Percentiles rank a stretch among this genome's conserved stretches.
These are phyloP conservation scores for Wickerhamiella siamensis DNA, from an alignment of 805 yeast species.

Conservation along the genomic window DNA sequence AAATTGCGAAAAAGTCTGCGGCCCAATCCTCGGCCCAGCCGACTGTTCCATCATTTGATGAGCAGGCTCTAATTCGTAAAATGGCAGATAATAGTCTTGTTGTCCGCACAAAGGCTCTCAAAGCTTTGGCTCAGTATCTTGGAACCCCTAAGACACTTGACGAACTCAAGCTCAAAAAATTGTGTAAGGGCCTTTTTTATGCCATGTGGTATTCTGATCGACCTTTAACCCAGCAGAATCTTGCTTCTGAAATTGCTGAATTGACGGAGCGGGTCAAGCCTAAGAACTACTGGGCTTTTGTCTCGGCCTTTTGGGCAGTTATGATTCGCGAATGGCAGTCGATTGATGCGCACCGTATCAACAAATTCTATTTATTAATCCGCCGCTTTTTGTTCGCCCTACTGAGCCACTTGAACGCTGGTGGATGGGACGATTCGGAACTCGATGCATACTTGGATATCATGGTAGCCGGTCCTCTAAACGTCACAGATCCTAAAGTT, in stretches of 20 bases:
- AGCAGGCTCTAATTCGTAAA: slow-evolving; percentile 7
- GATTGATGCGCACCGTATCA: slow-evolving; percentile 72
- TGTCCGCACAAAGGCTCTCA: slow-evolving; percentile 60
- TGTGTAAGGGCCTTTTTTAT: slow-evolving; percentile 93
- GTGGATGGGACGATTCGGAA: slow-evolving; percentile 40
- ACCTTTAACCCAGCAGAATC: slow-evolving; percentile 77
- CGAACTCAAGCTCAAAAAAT: slow-evolving; percentile 51
- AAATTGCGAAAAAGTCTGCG: neutral
- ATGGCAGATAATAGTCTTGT: slow-evolving; percentile 29
- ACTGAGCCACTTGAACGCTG: slow-evolving; percentile 38
- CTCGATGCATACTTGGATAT: slow-evolving; percentile 34
- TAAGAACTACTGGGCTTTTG: slow-evolving; percentile 36
- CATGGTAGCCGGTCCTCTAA: slow-evolving; percentile 22
- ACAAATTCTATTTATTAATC: slow-evolving; percentile 69
- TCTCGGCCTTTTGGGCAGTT: slow-evolving; percentile 68
- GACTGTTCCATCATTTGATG: neutral
- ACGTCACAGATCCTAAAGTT: slow-evolving; percentile 41
- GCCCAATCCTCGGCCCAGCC: neutral
- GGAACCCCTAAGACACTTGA: slow-evolving; percentile 29
- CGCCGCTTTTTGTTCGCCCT: slow-evolving; percentile 61
- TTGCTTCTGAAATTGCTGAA: slow-evolving; percentile 59
- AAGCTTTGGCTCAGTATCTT: slow-evolving; percentile 46
- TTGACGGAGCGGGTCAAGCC: slow-evolving; percentile 26
- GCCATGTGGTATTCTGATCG: slow-evolving; percentile 96
- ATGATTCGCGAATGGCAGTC: slow-evolving; percentile 69